Conservation (phyloP, 208 protist species). For the Phytomonas sp. region DNA sequence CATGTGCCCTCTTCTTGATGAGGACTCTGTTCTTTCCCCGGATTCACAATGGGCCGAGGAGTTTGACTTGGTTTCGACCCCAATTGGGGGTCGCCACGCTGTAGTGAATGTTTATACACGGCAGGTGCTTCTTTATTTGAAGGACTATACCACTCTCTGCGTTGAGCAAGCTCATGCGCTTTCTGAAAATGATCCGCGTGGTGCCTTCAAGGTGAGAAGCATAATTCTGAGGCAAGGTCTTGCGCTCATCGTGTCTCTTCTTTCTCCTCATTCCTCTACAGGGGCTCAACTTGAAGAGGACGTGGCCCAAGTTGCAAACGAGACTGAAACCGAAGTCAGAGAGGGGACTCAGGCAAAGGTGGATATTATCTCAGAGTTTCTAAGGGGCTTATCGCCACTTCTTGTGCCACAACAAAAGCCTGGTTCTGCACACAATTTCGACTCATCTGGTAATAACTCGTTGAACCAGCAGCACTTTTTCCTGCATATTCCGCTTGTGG, state of each 20-base stretch:
- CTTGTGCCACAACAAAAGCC: slow-evolving; percentile 16
- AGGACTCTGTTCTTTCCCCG: not conserved
- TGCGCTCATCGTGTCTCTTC: slow-evolving; percentile 65
- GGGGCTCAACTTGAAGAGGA: slow-evolving; percentile 11
- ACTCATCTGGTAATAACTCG: not conserved
- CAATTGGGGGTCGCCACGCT: not conserved
- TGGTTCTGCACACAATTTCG: not conserved
- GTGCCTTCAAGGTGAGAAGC: slow-evolving; percentile 28
- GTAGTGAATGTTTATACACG: not conserved
- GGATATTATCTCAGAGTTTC: slow-evolving; percentile 58
- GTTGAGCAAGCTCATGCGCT: slow-evolving; percentile 19
- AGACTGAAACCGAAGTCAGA: slow-evolving; percentile 1
- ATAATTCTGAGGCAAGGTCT: slow-evolving; percentile 51
- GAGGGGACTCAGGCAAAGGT: slow-evolving; percentile 20
- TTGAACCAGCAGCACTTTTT: slow-evolving; percentile 15
- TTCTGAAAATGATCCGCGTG: slow-evolving; percentile 41
- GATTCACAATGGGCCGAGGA: not conserved
- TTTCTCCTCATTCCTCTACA: slow-evolving; percentile 16
- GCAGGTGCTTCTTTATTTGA: slow-evolving; percentile 4
- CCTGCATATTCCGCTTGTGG: slow-evolving; percentile 76
- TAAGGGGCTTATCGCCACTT: slow-evolving; percentile 63
- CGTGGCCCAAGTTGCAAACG: not conserved
- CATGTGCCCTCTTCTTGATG: not conserved
- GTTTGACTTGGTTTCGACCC: not conserved
- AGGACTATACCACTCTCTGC: not conserved